A percentile compares a stretch with the other conserved stretches of the same genome.
phyloP scores from a whole-genome alignment of 164 flowering plant species.

The Annona squamosa region DNA sequence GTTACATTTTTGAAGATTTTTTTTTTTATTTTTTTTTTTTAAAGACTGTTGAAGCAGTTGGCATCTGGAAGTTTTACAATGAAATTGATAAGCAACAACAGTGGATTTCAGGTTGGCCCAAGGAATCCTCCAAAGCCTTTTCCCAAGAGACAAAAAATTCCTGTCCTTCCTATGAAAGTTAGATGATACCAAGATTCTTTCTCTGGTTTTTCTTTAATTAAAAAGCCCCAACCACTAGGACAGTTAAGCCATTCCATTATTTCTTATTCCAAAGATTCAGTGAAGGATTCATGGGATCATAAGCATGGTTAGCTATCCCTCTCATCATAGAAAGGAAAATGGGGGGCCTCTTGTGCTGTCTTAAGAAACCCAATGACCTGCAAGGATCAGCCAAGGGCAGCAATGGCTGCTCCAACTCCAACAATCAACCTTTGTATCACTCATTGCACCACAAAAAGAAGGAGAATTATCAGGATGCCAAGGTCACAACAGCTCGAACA shows the following conservation, averaged over 20 bases:
- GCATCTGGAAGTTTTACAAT: too few relatives aligned
- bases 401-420: neutral
- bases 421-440: neutral
- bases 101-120: too few relatives aligned
- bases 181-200: neutral
- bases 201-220: neutral
- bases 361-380: neutral
- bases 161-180: neutral
- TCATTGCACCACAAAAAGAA: slow-evolving; percentile 5
- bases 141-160: too few relatives aligned
- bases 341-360: slow-evolving; percentile 14
- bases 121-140: too few relatives aligned
- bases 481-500: slow-evolving; percentile 6
- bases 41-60: too few relatives aligned
- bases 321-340: neutral
- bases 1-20: too few relatives aligned
- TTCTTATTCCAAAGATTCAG: neutral
- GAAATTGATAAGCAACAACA: too few relatives aligned
- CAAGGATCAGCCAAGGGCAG: neutral
- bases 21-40: too few relatives aligned
- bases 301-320: neutral
- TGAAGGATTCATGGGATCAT: neutral
- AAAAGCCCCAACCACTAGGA: neutral
- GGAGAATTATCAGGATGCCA: neutral
- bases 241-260: slow-evolving; percentile 6